Evolutionary conservation across 805 yeast genomes (phyloP).

Genomic region (Barnettozyma populi): DNA sequence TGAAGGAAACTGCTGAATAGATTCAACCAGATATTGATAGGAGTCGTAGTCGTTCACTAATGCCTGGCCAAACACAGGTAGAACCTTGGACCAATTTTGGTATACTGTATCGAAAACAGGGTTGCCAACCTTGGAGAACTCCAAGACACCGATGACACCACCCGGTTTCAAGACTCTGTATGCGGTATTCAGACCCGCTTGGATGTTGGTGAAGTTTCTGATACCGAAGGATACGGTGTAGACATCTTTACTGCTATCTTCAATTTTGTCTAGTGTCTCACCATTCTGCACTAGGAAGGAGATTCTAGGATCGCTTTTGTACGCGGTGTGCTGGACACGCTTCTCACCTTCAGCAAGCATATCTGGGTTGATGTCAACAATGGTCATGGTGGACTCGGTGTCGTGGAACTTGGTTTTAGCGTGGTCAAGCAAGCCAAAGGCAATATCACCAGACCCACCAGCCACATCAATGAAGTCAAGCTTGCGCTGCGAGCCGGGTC

Average conservation of each 20-base stretch:
- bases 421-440: conserved; percentile 89
- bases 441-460: conserved; percentile 98
- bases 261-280: conserved; percentile 77
- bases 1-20: conserved; percentile 84
- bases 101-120: conserved; percentile 68
- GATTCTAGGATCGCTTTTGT: conserved; percentile 50
- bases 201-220: conserved; percentile 92
- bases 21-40: conserved; percentile 93
- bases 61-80: conserved; percentile 94
- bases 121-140: conserved; percentile 87
- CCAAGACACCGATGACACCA: conserved; percentile 94
- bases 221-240: conserved; percentile 97
- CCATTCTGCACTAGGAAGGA: conserved; percentile 88
- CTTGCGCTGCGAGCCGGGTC: conserved; percentile 76
- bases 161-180: conserved; percentile 95
- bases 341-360: conserved; percentile 91
- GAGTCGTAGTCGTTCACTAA: conserved; percentile 94
- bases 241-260: conserved; percentile 84
- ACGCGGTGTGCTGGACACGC: conserved; percentile 59
- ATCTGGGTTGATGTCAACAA: conserved; percentile 93
- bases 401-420: conserved; percentile 79
- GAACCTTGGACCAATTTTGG: conserved; percentile 79
- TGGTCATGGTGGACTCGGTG: conserved; percentile 70
- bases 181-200: conserved; percentile 92
- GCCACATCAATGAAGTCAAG: conserved; percentile 92